Base-by-base conservation (phyloP, 441 rosid genomes). In the Arabidopsis hybrid region DNA sequence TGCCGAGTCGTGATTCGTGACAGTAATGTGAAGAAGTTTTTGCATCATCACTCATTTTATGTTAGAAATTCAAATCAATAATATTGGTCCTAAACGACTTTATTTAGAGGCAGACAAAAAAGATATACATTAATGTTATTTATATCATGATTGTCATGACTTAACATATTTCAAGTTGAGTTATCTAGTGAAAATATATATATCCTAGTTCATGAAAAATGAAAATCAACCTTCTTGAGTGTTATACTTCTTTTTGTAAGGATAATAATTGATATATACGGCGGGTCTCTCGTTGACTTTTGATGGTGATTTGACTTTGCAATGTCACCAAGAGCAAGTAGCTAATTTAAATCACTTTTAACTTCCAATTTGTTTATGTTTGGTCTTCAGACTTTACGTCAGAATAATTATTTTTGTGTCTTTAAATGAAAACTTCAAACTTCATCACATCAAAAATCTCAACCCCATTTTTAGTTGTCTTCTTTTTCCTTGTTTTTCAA, bases 251-350 rank as follows among this genome's bases (percentile, higher is more conserved):
- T 40, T 31, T 14, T 14, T 3, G 17, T 6, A 46, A 16, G 29
- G 69, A 49, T 65, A 31, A 57, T 69, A 34, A 69, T 53, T 67
- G 39, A 40, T 14, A 14, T 55, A 40, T 12, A 11, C 47, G 47
- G 63, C 69, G 13, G 59, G 70, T 62, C 45, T 65, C 1, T 73
- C 59, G 60, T 65, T 36, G 58, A 73, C 59, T 35, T 45, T 36
- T 29, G 51, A 1, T 38, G 52, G 35, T 7, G 10, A 34, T 52
- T 31, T 73, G 47, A 74, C 73, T 66, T 67, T 42, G 49, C 18
- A 16, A 12, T 60, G 32, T 65, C 55, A 40, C 38, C 12, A 32
- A 45, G 60, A 66, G 50, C 73, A 74, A 74, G 78, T 74, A 17
- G 73, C 62, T 60, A 14, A 38, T 73, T 29, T 38, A 35, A 43